A percentile compares a stretch with the other conserved stretches of the same genome.
phyloP scores from a whole-genome alignment of 345 rosid genomes.

The Eucalyptus microcorys region DNA sequence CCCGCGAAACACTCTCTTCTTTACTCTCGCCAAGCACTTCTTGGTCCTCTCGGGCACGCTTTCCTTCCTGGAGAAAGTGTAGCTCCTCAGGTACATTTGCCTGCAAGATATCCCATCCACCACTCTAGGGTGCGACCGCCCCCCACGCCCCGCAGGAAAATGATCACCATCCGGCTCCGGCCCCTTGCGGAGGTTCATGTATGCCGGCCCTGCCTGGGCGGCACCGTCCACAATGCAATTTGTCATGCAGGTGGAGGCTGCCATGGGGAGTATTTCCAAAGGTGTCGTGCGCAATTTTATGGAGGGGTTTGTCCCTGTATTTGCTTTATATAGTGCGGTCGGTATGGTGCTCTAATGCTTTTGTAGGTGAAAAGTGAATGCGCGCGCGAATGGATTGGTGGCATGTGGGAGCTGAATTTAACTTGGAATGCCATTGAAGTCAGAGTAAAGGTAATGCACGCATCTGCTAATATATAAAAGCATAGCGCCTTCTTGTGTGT shows the following conservation, averaged over 20 bases:
- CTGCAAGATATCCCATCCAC: slow-evolving; percentile 34
- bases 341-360: not conserved
- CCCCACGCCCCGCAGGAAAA: not conserved
- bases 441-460: not conserved
- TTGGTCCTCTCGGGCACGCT: slow-evolving; percentile 10
- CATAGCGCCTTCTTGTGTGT: not conserved
- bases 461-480: not conserved
- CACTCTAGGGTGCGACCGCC: not conserved
- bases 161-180: slow-evolving; percentile 3
- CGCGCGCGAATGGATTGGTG: not conserved
- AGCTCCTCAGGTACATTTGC: slow-evolving; percentile 41
- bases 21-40: slow-evolving; percentile 12
- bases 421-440: not conserved
- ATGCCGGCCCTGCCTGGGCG: not conserved
- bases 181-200: slow-evolving; percentile 14
- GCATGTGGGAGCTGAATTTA: not conserved
- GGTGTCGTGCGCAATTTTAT: not conserved
- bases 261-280: not conserved
- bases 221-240: not conserved
- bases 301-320: not conserved
- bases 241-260: slow-evolving; percentile 6
- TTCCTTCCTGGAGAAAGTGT: slow-evolving; percentile 22
- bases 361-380: not conserved
- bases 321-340: not conserved
- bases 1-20: not conserved